Conservation (phyloP, 495 filamentous ascomycete genomes). For the Recurvomyces mirabilis region DNA sequence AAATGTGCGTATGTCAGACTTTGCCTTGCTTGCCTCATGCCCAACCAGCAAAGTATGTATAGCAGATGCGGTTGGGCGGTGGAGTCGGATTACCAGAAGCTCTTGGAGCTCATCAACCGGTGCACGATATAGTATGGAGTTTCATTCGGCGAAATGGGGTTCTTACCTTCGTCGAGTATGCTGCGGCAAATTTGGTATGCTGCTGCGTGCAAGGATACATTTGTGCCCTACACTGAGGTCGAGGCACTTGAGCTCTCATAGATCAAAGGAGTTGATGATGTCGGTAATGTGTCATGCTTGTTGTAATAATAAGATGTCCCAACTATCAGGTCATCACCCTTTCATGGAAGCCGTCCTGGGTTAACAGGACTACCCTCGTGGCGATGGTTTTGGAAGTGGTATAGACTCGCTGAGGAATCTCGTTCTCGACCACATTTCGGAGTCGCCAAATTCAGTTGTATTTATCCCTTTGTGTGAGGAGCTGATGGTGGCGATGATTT, state of each 20-base stretch:
- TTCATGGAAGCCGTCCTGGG: constrained; percentile 68
- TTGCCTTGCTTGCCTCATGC: constrained; percentile 62
- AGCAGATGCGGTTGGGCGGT: constrained; percentile 49
- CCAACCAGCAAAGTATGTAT: constrained; percentile 48
- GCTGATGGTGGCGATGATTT: constrained; percentile 71
- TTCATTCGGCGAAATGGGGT: too few relatives aligned
- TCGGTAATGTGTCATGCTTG: constrained; percentile 1
- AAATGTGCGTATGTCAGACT: constrained; percentile 61
- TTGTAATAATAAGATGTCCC: constrained; percentile 45
- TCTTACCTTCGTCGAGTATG: too few relatives aligned
- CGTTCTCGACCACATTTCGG: constrained; percentile 81
- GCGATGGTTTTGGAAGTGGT: constrained; percentile 97
- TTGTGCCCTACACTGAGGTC: too few relatives aligned
- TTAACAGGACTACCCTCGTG: constrained; percentile 63
- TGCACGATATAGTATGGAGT: constrained; percentile 1
- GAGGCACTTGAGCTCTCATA: too few relatives aligned
- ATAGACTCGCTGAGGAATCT: too few relatives aligned
- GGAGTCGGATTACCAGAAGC: constrained; percentile 66
- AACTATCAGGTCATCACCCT: constrained; percentile 93
- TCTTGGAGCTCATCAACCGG: constrained; percentile 9
- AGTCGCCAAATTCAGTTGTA: constrained; percentile 52
- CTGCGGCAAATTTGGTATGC: too few relatives aligned
- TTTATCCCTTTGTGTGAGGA: constrained; percentile 46
- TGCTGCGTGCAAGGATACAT: too few relatives aligned
- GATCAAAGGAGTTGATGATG: too few relatives aligned